Evolutionary conservation across 805 yeast species (phyloP), one percentile per base, ranked within the genome.

Genomic region (Wickerhamomyces rabaulensis): DNA sequence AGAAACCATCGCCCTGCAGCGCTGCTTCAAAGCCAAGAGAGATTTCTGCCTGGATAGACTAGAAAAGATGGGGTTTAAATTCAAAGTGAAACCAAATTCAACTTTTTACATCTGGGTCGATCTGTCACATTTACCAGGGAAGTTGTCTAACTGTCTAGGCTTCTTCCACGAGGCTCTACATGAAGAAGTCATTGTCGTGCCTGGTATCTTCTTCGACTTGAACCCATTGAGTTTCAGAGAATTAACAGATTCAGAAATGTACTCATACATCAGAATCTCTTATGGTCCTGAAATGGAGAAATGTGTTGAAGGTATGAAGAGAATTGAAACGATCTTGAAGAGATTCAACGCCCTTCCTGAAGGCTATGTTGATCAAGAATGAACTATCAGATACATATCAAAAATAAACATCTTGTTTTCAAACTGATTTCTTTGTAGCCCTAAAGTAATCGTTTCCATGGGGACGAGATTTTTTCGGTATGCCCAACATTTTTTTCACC

Each of bases 111-210:
- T 79, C 36, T 79, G 84, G 84, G 70, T 78, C 44, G 80, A 79
- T 52, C 66, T 79, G 38, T 65, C 73, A 17, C 79, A 74, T 51
- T 68, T 79, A 38, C 83, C 83, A 1, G 76, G 78, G 1, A 79
- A 79, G 58, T 63, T 79, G 43, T 67, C 76, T 41, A 79, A 78
- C 55, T 76, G 82, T 56, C 67, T 79, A 38, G 84, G 84, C 0
- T 79, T 79, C 54, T 79, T 79, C 72, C 84, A 79, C 57, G 84
- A 79, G 60, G 77, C 81, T 49, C 64, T 79, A 39, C 82, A 78
- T 54, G 82, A 78, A 53, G 73, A 73, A 53, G 80, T 78, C 12
- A 79, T 79, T 56, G 74, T 76, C 27, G 84, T 79, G 17, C 84
- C 84, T 4, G 84, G 84, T 2, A 78, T 79, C 51, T 79, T 79